Base-by-base conservation (phyloP, 495 filamentous ascomycete genomes). In the Bacidia rubella region DNA sequence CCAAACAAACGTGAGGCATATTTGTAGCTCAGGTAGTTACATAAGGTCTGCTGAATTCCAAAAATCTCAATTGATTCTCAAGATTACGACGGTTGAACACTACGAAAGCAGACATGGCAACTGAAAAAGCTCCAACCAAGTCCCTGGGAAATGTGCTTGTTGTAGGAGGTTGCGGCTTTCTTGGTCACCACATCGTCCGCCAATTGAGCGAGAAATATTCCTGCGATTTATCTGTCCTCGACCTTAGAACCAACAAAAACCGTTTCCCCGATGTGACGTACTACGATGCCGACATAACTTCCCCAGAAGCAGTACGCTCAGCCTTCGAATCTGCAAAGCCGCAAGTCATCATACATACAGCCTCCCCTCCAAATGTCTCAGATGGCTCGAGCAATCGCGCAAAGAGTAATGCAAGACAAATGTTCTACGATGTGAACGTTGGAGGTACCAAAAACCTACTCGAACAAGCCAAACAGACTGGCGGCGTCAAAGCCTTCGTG, bases 301-400 rank as follows among this genome's bases (percentile, higher is more conserved):
- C 86, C 41, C 66, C 69, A 48, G 74, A 72, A 47, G 72, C 73
- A 49, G 74, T 95, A 60, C 64, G 81, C 49, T 65, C 68, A 11
- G 70, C 93, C 11, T 83, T 97, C 64, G 62, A 72, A 15, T 75
- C 76, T 48, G 70, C 82, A 40, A 82, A 80, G 66, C 88, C 93
- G n/a, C 80, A 87, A 58, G 79, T 92, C 11, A 84, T 99, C 39
- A 92, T 97, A 56, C 89, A 99, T 68, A 97, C 92, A 11, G 93
- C 90, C n/a, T 85, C 83, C 3, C 86, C 87, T 2, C 71, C 78
- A 22, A 71, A 71, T 24, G 69, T 74, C 48, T 68, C 68, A 2
- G 68, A 78, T 47, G 82, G 80, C 7, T 65, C 62, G 1, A 70
- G 66, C 41, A 70, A 72, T 53, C 54, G 15, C 62, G 22, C 52